phyloP scores from a whole-genome alignment of 2,329 filamentous ascomycete species.

The Didymella sp. region DNA sequence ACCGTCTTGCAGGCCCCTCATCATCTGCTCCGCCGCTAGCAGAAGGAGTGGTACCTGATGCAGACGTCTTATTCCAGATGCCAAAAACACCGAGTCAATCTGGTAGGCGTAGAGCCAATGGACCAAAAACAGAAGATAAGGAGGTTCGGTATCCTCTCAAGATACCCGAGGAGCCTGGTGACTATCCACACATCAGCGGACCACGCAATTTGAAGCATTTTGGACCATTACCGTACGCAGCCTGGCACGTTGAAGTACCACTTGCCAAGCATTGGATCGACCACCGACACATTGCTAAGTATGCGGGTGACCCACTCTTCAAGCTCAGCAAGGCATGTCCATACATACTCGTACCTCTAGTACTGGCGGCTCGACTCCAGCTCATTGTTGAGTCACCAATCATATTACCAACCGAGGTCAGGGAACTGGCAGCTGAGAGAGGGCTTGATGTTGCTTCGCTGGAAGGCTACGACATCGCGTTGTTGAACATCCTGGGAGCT shows the following conservation, averaged over 20 bases:
- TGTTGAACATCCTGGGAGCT: constrained; percentile 7
- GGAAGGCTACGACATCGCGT: constrained; percentile 3
- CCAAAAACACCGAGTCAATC: too few species aligned
- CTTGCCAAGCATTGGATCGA: neutral
- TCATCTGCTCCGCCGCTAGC: neutral
- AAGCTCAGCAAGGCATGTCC: constrained; percentile 6
- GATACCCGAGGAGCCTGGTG: neutral
- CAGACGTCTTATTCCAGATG: too few species aligned
- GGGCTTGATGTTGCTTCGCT: constrained; percentile 1
- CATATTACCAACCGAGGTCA: constrained; percentile 1
- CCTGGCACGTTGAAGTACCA: neutral
- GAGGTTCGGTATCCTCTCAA: neutral
- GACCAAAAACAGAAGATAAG: too few species aligned
- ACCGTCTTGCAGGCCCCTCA: neutral
- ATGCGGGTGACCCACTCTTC: constrained; percentile 13
- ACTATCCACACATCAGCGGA: constrained; percentile 8
- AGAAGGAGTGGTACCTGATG: neutral
- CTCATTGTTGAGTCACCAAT: constrained; percentile 8
- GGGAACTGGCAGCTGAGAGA: neutral
- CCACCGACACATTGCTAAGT: neutral
- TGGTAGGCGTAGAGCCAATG: too few species aligned
- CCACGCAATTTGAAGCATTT: constrained; percentile 1
- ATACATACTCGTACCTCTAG: constrained; percentile 9
- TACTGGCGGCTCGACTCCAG: constrained; percentile 2
- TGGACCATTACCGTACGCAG: neutral